phyloP scores from a whole-genome alignment of 768 basidiomycete species.

The Pulveroboletus sp. region DNA sequence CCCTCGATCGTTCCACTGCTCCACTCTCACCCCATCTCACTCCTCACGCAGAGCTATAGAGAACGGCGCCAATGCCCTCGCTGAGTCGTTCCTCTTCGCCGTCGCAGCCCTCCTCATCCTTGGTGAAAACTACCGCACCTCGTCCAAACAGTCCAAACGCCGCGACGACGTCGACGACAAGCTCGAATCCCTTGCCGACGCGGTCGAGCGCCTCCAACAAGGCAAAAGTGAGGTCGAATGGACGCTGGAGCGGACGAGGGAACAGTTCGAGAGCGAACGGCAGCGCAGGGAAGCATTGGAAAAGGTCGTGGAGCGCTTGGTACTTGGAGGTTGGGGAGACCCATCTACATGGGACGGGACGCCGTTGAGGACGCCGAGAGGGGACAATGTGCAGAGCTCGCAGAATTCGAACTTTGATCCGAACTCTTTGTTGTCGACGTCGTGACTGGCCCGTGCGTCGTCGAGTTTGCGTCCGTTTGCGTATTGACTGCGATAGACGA shows the following conservation, averaged over 20 bases:
- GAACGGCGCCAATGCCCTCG: constrained; percentile 79
- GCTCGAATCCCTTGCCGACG: constrained; percentile 52
- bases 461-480: background rate
- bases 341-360: constrained; percentile 47
- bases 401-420: background rate
- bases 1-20: background rate
- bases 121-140: constrained; percentile 72
- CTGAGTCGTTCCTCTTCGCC: constrained; percentile 79
- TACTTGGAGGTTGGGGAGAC: constrained; percentile 67
- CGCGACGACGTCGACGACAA: constrained; percentile 69
- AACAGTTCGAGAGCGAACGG: constrained; percentile 32
- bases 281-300: constrained; percentile 60
- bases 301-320: constrained; percentile 58
- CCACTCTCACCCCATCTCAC: background rate
- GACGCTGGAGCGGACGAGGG: constrained; percentile 41
- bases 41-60: constrained; percentile 62
- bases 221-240: constrained; percentile 43
- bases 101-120: constrained; percentile 74
- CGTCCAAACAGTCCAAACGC: constrained; percentile 65
- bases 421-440: background rate
- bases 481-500: constrained; percentile 1
- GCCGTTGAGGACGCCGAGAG: constrained; percentile 47
- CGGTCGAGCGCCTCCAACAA: constrained; percentile 44
- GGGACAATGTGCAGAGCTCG: constrained; percentile 29
- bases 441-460: constrained; percentile 1